Evolutionary conservation across 139 green algal genomes (phyloP), one percentile per base, ranked within the genome.

Genomic region (Coelastrella sp.): DNA sequence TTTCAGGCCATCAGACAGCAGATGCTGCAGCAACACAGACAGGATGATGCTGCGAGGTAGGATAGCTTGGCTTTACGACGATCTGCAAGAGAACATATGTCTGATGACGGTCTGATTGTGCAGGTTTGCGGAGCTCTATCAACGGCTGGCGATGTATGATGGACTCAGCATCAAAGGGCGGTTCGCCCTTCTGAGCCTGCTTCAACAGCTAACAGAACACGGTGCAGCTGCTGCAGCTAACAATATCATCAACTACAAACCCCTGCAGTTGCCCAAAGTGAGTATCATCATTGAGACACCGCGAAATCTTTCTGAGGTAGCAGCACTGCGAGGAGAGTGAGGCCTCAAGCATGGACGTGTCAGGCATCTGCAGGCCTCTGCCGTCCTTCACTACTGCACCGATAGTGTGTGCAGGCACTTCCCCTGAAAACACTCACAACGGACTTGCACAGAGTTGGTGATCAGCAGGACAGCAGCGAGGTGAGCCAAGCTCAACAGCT

Each of bases 51-150:
- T 22, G 87, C 70, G 19, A 78, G 87, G 78, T 85, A 61, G 17
- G 74, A 12, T 57, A 82, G 11, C 15, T 58, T 35, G 17, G 20
- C 58, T 8, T 7, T 75, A 60, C 56, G 20, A 70, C 70, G 61
- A n/a, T 68, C 8, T 27, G 25, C n/a, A 5, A 35, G 17, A 12
- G n/a, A 57, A 82, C 61, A 24, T 15, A 25, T 57, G n/a, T 82
- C 17, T 58, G 49, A 19, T 66, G 35, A 8, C 56, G 24, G 27
- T 78, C 59, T 22, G 15, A 12, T 61, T 6, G 19, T 68, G 74
- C 76, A 90, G 87, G 57, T 85, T 90, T 59, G 14, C 65, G 59
- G 87, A 90, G 25, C 63, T 78, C 25, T 90, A 90, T 27, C 59
- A 66, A 35, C 61, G 78, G 59, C 76, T 90, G 63, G 25, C 20